Percentiles rank a stretch among this genome's conserved stretches.
phyloP scores from a whole-genome alignment of 1,284 basidiomycete genomes.

The Sphaerobolus stellatus region DNA sequence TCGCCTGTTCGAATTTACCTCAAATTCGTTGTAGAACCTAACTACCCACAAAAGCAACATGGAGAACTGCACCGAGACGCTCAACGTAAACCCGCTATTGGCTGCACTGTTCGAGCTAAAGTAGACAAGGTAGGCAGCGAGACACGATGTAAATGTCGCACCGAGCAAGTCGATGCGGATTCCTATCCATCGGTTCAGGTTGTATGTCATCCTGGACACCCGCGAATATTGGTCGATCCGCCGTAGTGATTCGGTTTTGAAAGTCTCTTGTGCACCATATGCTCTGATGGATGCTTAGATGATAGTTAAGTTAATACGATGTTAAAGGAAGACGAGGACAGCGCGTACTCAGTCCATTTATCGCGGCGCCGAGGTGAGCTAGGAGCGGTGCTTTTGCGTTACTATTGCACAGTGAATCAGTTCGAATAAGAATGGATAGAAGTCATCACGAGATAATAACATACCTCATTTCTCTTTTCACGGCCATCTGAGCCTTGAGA shows the following conservation, averaged over 20 bases:
- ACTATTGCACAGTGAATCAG: too few species aligned
- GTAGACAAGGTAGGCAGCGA: slow-evolving; percentile 13
- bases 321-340: background rate
- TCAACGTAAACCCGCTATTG: slow-evolving; percentile 14
- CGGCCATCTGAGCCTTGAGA: slow-evolving; percentile 46
- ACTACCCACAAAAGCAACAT: slow-evolving; percentile 26
- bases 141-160: slow-evolving; percentile 11
- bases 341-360: slow-evolving; percentile 34
- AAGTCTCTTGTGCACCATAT: slow-evolving; percentile 21
- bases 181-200: slow-evolving; percentile 19
- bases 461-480: slow-evolving; percentile 48
- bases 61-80: slow-evolving; percentile 14
- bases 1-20: slow-evolving; percentile 57
- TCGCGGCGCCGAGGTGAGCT: slow-evolving; percentile 42
- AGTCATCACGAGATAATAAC: too few species aligned
- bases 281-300: slow-evolving; percentile 24
- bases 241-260: slow-evolving; percentile 16
- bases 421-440: too few species aligned
- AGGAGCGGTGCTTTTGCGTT: slow-evolving; percentile 42
- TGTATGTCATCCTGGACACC: slow-evolving; percentile 18
- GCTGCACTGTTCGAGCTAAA: slow-evolving; percentile 4
- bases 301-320: too few species aligned
- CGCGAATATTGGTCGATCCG: slow-evolving; percentile 19
- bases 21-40: slow-evolving; percentile 53
- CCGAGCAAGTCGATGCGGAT: slow-evolving; percentile 15